Evolutionary conservation across 164 flowering plant species (phyloP).

Genomic region (Buxus sempervirens): DNA sequence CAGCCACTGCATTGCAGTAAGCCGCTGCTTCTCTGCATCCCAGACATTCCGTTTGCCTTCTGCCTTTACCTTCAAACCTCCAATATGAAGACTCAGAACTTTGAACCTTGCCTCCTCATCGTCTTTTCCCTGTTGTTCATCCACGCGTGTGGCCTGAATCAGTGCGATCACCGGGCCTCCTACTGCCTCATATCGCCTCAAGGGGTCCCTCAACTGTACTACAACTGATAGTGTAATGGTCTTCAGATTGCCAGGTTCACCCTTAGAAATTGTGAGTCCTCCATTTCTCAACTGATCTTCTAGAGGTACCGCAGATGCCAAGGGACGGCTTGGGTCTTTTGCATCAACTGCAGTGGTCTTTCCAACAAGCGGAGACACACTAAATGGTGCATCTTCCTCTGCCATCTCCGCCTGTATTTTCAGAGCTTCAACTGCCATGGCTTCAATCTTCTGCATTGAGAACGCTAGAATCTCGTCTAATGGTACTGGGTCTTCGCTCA

Average conservation of each 20-base stretch:
- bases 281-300: conserved; percentile 56
- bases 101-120: conserved; percentile 59
- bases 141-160: conserved; percentile 46
- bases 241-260: conserved; percentile 18
- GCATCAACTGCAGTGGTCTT: conserved; percentile 8
- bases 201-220: conserved; percentile 79
- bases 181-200: conserved; percentile 70
- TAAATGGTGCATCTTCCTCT: conserved; percentile 89
- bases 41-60: conserved; percentile 48
- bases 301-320: conserved; percentile 48
- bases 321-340: conserved; percentile 29
- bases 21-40: conserved; percentile 80
- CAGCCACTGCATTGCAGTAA: conserved; percentile 92
- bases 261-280: conserved; percentile 4
- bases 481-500: conserved; percentile 48
- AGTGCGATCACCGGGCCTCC: conserved; percentile 73
- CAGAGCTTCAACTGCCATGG: conserved; percentile 67
- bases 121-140: conserved; percentile 17
- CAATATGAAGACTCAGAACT: conserved; percentile 65
- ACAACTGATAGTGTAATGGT: conserved; percentile 39
- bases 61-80: conserved; percentile 58
- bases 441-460: conserved; percentile 82
- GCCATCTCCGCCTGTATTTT: conserved; percentile 83
- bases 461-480: conserved; percentile 73
- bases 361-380: conserved; percentile 51